Evolutionary conservation across 1,139 yeast genomes (phyloP).

Genomic region (Pichia sp.): DNA sequence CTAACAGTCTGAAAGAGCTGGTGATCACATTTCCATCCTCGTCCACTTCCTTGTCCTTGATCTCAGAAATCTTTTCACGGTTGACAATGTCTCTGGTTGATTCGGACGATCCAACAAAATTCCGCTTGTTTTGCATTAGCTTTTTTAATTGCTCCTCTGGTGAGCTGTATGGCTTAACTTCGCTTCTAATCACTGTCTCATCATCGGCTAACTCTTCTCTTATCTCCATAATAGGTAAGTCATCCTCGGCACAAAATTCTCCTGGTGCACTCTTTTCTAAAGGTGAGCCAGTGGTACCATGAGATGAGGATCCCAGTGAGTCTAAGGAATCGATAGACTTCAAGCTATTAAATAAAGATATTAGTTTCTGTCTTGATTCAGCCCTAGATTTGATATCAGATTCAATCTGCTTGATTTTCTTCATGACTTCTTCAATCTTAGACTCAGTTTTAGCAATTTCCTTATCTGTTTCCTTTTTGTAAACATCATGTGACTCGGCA

Average conservation of each 20-base stretch:
- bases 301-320: too few relatives aligned
- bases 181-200: constrained; percentile 49
- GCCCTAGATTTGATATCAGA: constrained; percentile 40
- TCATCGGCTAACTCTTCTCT: constrained; percentile 80
- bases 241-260: constrained; percentile 25
- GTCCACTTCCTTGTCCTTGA: not conserved
- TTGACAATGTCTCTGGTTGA: too few relatives aligned
- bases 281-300: too few relatives aligned
- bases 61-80: not conserved
- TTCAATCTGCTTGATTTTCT: constrained; percentile 34
- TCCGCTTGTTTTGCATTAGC: constrained; percentile 3
- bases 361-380: constrained; percentile 30
- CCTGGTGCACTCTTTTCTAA: not conserved
- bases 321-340: constrained; percentile 17
- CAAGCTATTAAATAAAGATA: constrained; percentile 28
- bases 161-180: constrained; percentile 28
- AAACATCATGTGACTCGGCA: constrained; percentile 12
- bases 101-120: too few relatives aligned
- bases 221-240: constrained; percentile 68
- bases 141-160: constrained; percentile 8
- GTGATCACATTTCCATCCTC: not conserved
- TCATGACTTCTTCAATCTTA: constrained; percentile 32
- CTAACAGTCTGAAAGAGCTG: not conserved
- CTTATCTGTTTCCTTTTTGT: constrained; percentile 25
- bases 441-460: constrained; percentile 41